Percentiles rank a stretch among this genome's conserved stretches.
These are phyloP conservation scores for Auricularia heimuer DNA, from an alignment of 768 basidiomycete genomes.

Conservation along the genomic window DNA sequence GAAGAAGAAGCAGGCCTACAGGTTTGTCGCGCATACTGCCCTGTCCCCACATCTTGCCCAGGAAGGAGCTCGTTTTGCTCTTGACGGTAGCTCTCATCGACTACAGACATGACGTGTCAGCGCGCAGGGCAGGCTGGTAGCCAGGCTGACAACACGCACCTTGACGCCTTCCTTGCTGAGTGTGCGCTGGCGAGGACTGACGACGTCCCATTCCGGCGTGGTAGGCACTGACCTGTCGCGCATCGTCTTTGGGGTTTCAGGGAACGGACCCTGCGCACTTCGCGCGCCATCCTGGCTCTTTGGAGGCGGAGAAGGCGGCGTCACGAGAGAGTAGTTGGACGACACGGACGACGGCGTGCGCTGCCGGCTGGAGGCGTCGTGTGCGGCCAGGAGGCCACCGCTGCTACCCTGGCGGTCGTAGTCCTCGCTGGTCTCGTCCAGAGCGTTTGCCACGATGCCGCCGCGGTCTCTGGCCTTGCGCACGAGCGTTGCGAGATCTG, in stretches of 20 bases:
- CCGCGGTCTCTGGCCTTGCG: conserved; percentile 72
- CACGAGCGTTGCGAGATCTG: conserved; percentile 80
- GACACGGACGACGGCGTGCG: conserved; percentile 37
- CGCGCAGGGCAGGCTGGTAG: conserved; percentile 8
- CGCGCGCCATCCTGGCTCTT: conserved; percentile 13
- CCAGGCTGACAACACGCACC: conserved; percentile 26
- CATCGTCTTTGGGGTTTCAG: background rate
- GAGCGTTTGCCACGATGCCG: conserved; percentile 27
- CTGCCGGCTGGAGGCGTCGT: conserved; percentile 18
- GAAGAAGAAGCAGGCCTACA: conserved; percentile 30
- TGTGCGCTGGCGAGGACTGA: background rate
- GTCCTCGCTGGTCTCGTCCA: conserved; percentile 2
- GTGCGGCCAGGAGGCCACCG: conserved; percentile 9
- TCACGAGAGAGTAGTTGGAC: conserved; percentile 20
- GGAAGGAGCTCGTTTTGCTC: conserved; percentile 70
- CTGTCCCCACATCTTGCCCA: conserved; percentile 67
- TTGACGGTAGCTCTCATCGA: conserved; percentile 53
- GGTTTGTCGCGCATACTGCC: conserved; percentile 54
- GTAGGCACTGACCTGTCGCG: background rate
- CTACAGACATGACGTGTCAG: conserved; percentile 20
- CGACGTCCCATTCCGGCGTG: background rate
- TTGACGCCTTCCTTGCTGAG: conserved; percentile 22
- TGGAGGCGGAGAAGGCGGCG: conserved; percentile 22
- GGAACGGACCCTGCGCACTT: background rate
- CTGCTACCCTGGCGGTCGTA: background rate